Base-by-base conservation (phyloP, 495 filamentous ascomycete species). In the Trichoderma virens region DNA sequence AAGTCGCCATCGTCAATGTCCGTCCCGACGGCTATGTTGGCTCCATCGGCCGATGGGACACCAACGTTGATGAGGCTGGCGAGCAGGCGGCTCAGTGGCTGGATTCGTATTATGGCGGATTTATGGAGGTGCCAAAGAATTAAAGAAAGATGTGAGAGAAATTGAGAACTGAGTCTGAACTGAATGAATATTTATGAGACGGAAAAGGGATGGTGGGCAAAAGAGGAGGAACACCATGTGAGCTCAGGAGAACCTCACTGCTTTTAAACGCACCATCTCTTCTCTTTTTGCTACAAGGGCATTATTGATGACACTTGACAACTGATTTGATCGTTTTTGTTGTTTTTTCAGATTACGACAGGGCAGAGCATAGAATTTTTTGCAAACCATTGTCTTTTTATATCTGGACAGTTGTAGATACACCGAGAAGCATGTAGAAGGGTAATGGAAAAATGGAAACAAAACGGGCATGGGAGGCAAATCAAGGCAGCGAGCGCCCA, bases 21-120 rank as follows among this genome's bases (percentile, higher is more conserved):
- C 78, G 88, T 34, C 87, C 87, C 1, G 88, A 90, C 72, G 86
- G 86, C 28, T 89, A 90, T 72, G 80, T 88, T 27, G 87, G 86
- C 9, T 81, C 78, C 20, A 77, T 86, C 34, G 78, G 79, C 14
- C 73, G 74, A 23, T 89, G 83, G 83, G 74, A 76, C 59, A 70
- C 76, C 5, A 74, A 70, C 28, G 70, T 71, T n/a, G 71, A 73
- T 6, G 77, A 78, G 7, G 70, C 74, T 2, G 84, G 77, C 20
- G 69, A 73, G 41, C 71, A 76, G 45, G 81, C 82, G 2, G 79
- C 74, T 27, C 66, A 70, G 63, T 87, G 84, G 85, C 65, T 88
- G 60, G 83, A 88, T 66, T 70, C 73, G 23, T 89, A 88, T 66
- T 89, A 86, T 70, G 75, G 75, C 28, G 74, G 78, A 32, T 82